Percentiles rank a stretch among this genome's conserved stretches.
phyloP scores from a whole-genome alignment of 1,284 basidiomycete species.

The Pseudozyma thailandica region DNA sequence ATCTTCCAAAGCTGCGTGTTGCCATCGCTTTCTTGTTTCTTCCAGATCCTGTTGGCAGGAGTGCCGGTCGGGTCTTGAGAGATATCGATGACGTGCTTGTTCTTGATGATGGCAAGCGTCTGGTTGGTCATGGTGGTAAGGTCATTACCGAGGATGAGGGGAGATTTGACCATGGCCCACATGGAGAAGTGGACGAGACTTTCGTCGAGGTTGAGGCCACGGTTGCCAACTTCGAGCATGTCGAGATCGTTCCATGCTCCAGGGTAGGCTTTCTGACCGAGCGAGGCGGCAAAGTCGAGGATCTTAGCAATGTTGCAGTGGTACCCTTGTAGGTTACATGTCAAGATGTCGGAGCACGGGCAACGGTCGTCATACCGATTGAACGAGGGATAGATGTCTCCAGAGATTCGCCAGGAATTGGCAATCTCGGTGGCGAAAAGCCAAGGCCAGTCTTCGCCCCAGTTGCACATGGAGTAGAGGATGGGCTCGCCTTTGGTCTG shows the following conservation, averaged over 20 bases:
- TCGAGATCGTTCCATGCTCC: conserved; percentile 65
- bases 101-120: conserved; percentile 54
- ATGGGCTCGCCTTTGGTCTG: conserved; percentile 68
- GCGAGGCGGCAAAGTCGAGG: conserved; percentile 17
- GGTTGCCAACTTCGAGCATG: conserved; percentile 52
- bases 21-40: conserved; percentile 22
- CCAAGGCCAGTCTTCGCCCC: conserved; percentile 42
- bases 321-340: conserved; percentile 27
- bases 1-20: conserved; percentile 47
- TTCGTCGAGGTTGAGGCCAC: conserved; percentile 45
- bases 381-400: conserved; percentile 31
- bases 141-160: conserved; percentile 67
- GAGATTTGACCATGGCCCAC: conserved; percentile 64
- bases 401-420: conserved; percentile 71
- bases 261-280: conserved; percentile 53
- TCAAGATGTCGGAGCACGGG: conserved; percentile 29
- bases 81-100: conserved; percentile 61
- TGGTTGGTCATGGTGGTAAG: conserved; percentile 50
- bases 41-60: conserved; percentile 50
- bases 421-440: conserved; percentile 68
- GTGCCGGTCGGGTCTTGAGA: conserved; percentile 55
- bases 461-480: conserved; percentile 37
- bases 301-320: conserved; percentile 35
- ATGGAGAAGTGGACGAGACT: conserved; percentile 59
- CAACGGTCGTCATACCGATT: conserved; percentile 31